Base-by-base conservation (phyloP, 2,329 filamentous ascomycete species). In the Helicocarpus griseus region DNA sequence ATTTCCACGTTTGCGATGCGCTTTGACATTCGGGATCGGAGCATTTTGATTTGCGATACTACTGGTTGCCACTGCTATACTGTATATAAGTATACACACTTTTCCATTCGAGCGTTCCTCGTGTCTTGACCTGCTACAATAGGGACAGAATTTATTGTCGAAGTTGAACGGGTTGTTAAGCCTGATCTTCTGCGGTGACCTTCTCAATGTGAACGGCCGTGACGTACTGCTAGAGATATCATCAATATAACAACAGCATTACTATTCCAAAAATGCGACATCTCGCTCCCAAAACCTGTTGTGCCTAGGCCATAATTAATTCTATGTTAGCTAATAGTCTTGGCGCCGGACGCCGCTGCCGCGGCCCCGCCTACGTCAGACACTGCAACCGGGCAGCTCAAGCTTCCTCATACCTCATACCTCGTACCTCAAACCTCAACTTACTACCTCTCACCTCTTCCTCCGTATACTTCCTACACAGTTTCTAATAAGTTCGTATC, bases 351-450 rank as follows among this genome's bases (percentile, higher is more conserved):
- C 40, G 48, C 38, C 26, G 38, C 39, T 19, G 39, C 36, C 35
- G 43, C 43, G 33, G 53, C 53, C 53, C 51, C 48, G 51, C 48
- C 54, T 53, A 55, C 54, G 54, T 55, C 54, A 55, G 51, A 53
- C 28, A 19, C 40, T 5, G 26, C 26, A 45, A 21, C 43, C 24
- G 26, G 43, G 28, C 43, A 45, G 26, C 14, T 45, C 11, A 13
- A 45, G n/a, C 6, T 8, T n/a, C 9, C 21, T 24, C 7, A 7
- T 19, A 2, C 38, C 9, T 41, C 21, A 41, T 41, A 41, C 38
- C 38, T 40, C 19, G 24, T 14, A 22, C 19, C 19, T 39, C n/a
- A 21, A 17, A 22, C 36, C 36, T n/a, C 26, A 44, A 13, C 13
- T 2, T 22, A 4, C 8, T 22, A 19, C 28, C n/a, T 33, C 26